Evolutionary conservation across 2,329 filamentous ascomycete species (phyloP).

Genomic region (Ampelomyces quisqualis): DNA sequence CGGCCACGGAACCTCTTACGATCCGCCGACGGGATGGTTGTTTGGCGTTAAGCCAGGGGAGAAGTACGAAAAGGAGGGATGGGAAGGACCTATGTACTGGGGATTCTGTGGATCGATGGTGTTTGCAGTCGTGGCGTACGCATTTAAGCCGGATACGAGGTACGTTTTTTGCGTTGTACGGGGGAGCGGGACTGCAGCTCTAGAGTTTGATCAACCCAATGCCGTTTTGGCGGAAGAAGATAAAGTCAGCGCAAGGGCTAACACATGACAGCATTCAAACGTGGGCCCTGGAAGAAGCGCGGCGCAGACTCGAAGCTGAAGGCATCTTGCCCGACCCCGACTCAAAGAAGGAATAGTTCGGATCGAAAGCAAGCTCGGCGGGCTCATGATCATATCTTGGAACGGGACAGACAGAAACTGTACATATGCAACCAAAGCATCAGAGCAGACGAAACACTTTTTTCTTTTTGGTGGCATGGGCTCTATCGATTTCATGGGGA

Average conservation of each 20-base stretch:
- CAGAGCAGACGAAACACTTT: not conserved
- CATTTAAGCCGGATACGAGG: slow-evolving; percentile 98
- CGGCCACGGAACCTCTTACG: slow-evolving; percentile 74
- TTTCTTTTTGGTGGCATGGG: slow-evolving; percentile 10
- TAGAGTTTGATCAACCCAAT: too few relatives aligned
- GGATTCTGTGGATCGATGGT: slow-evolving; percentile 79
- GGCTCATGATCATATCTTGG: not conserved
- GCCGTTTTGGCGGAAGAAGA: not conserved
- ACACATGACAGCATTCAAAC: slow-evolving; percentile 80
- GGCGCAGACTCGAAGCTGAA: slow-evolving; percentile 91
- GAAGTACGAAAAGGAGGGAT: slow-evolving; percentile 94
- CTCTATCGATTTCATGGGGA: slow-evolving; percentile 4
- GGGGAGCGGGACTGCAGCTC: too few relatives aligned
- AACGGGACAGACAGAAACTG: slow-evolving; percentile 3
- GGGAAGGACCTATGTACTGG: slow-evolving; percentile 84
- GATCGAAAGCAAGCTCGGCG: not conserved
- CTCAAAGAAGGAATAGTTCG: slow-evolving; percentile 47
- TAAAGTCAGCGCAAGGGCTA: slow-evolving; percentile 9
- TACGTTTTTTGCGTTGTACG: slow-evolving; percentile 58
- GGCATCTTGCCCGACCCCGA: slow-evolving; percentile 83
- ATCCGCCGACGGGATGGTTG: slow-evolving; percentile 87
- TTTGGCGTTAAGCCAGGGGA: slow-evolving; percentile 92
- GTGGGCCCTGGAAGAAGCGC: slow-evolving; percentile 96
- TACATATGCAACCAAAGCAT: slow-evolving; percentile 7
- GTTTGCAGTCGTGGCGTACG: slow-evolving; percentile 76